A percentile compares a stretch with the other conserved stretches of the same genome.
Conservation (phyloP, 2,329 filamentous ascomycete genomes). For the Fusarium globosum region DNA sequence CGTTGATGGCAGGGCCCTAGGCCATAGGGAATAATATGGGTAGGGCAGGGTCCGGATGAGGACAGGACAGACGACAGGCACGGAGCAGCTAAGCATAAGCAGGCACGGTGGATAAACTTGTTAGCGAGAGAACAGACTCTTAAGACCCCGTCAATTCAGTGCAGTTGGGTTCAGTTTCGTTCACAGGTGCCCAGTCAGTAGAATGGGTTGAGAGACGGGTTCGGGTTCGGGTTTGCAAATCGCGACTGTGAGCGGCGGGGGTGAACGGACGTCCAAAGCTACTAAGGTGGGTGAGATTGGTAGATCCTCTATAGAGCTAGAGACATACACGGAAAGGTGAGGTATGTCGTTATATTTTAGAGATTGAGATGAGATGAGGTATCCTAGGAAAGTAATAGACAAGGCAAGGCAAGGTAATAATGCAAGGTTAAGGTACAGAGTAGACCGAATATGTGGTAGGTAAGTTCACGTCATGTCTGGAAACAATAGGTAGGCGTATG, state of each 20-base stretch:
- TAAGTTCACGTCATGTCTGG: slow-evolving; percentile 50
- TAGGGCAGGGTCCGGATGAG: slow-evolving; percentile 33
- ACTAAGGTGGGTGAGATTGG: slow-evolving; percentile 7
- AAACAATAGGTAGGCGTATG: slow-evolving; percentile 11
- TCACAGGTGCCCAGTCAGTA: not conserved
- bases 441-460: slow-evolving; percentile 16
- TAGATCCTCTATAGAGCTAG: slow-evolving; percentile 1
- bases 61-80: slow-evolving; percentile 35
- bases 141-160: slow-evolving; percentile 1
- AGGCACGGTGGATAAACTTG: slow-evolving; percentile 19
- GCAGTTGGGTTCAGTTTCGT: not conserved
- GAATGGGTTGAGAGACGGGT: slow-evolving; percentile 6
- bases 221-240: slow-evolving; percentile 14
- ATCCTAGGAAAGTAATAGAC: not conserved
- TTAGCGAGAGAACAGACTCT: slow-evolving; percentile 1
- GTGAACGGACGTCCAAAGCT: slow-evolving; percentile 25
- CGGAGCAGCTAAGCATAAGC: slow-evolving; percentile 32
- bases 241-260: slow-evolving; percentile 30
- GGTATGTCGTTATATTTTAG: not conserved
- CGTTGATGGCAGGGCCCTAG: slow-evolving; percentile 46
- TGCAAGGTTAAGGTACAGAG: slow-evolving; percentile 14
- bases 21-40: slow-evolving; percentile 41
- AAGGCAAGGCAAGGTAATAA: not conserved
- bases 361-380: slow-evolving; percentile 1
- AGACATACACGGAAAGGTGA: not conserved